Evolutionary conservation across 768 basidiomycete species (phyloP), one percentile per base, ranked within the genome.

Genomic region (Boletus coccyginus): DNA sequence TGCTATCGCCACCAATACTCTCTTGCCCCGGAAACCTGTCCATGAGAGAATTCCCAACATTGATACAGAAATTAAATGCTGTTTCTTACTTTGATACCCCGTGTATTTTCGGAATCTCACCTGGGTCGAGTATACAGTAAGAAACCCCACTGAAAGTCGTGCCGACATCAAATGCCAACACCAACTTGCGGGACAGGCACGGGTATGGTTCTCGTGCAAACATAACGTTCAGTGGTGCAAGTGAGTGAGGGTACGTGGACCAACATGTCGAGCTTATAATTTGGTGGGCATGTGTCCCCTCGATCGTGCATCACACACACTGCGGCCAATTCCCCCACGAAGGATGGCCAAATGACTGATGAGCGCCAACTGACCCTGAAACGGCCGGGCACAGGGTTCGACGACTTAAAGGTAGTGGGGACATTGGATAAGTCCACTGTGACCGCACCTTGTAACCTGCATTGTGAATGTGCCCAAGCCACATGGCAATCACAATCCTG

Each of bases 111-210:
- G 70, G 69, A 21, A 65, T 31, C 27, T 71, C 61, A 14, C 62
- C 63, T 11, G 76, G 77, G 55, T 62, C 76, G 12, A 80, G 69
- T 56, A 81, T 76, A 19, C 58, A 68, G 45, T 74, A 74, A 7
- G 70, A 72, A 7, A 75, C 64, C 9, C 74, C 75, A 27, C 70
- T 70, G 46, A 65, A 75, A 1, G 75, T 76, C 5, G 75, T 76
- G 5, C 75, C 74, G 1, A 59, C 58, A 17, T 60, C 58, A 5
- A 60, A 68, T 2, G 71, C 70, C 33, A 76, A 56, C 46, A 75
- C 65, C 27, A 75, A 56, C 53, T 71, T 71, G 38, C 68, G 68
- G 7, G 62, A 56, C 1, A 55, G 56, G 7, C 78, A 78, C 16
- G 60, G 45, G 56, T 73, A 81, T 19, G 67, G 63, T 33, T 69